These are phyloP conservation scores for Diaporthe citrichinensis DNA, from an alignment of 2,329 filamentous ascomycete genomes.

Conservation along the genomic window DNA sequence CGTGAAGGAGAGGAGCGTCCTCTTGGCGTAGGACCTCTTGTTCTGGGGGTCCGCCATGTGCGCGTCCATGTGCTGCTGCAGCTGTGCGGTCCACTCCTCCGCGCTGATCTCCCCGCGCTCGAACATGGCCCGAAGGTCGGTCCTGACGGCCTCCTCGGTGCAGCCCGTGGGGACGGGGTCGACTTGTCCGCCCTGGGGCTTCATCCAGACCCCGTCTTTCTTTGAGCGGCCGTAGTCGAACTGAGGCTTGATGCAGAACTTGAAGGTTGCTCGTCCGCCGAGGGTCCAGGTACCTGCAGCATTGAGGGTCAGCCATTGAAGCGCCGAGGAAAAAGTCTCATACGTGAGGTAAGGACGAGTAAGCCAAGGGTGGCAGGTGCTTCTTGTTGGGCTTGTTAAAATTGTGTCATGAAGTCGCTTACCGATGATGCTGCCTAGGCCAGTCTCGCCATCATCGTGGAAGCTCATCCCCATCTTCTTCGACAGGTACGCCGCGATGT, in stretches of 20 bases:
- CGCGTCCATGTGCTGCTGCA: background rate
- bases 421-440: background rate
- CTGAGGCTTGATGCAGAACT: slow-evolving; percentile 26
- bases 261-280: slow-evolving; percentile 26
- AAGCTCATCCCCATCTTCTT: slow-evolving; percentile 13
- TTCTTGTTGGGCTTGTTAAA: no score
- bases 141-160: slow-evolving; percentile 10
- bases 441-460: slow-evolving; percentile 25
- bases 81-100: background rate
- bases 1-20: background rate
- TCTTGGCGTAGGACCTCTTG: background rate
- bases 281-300: slow-evolving; percentile 17
- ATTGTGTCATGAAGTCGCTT: background rate
- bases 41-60: background rate
- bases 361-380: no score
- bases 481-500: slow-evolving; percentile 13
- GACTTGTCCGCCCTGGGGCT: background rate
- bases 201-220: background rate
- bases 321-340: background rate
- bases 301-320: background rate
- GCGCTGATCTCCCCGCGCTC: slow-evolving; percentile 1
- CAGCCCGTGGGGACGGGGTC: slow-evolving; percentile 10
- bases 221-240: slow-evolving; percentile 5
- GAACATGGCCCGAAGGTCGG: background rate
- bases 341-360: background rate